phyloP scores from a whole-genome alignment of 2,329 filamentous ascomycete genomes.

The Penicillium digitatum region DNA sequence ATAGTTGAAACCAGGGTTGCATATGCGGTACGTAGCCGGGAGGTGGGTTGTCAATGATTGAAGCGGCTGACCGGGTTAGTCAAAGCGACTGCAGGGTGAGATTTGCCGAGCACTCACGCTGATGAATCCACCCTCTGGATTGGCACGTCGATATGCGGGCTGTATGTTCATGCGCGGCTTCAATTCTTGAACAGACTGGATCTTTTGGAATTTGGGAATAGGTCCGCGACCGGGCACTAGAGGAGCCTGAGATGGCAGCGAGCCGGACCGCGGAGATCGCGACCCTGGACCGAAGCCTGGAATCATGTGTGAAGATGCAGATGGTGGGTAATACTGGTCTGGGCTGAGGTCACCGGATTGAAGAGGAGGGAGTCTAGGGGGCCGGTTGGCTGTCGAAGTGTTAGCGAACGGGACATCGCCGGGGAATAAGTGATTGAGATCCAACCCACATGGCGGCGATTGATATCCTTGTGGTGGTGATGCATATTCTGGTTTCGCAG shows the following conservation, averaged over 20 bases:
- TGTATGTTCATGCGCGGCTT: slow-evolving; percentile 80
- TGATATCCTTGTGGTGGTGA: slow-evolving; percentile 57
- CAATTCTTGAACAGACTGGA: slow-evolving; percentile 68
- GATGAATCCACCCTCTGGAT: slow-evolving; percentile 96
- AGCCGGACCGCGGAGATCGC: slow-evolving; percentile 47
- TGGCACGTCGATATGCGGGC: slow-evolving; percentile 85
- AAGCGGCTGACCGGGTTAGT: slow-evolving; percentile 62
- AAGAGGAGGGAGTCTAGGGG: slow-evolving; percentile 71
- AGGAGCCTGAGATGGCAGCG: slow-evolving; percentile 43
- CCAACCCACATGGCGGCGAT: slow-evolving; percentile 53
- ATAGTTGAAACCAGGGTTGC: slow-evolving; percentile 97
- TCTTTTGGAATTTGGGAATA: slow-evolving; percentile 82
- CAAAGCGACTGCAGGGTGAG: neutral
- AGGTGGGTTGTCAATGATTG: slow-evolving; percentile 93
- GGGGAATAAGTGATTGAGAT: neutral
- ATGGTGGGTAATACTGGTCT: slow-evolving; percentile 68
- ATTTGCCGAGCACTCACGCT: slow-evolving; percentile 60
- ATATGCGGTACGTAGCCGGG: slow-evolving; percentile 94
- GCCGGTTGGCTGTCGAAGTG: slow-evolving; percentile 41
- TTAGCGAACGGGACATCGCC: slow-evolving; percentile 5
- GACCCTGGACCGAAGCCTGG: slow-evolving; percentile 55
- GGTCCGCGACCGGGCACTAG: slow-evolving; percentile 54
- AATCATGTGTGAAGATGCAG: slow-evolving; percentile 68
- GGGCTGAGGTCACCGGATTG: slow-evolving; percentile 63
- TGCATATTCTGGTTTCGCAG: slow-evolving; percentile 61